These are phyloP conservation scores for Apodospora peruviana DNA, from an alignment of 495 filamentous ascomycete species.

Conservation along the genomic window DNA sequence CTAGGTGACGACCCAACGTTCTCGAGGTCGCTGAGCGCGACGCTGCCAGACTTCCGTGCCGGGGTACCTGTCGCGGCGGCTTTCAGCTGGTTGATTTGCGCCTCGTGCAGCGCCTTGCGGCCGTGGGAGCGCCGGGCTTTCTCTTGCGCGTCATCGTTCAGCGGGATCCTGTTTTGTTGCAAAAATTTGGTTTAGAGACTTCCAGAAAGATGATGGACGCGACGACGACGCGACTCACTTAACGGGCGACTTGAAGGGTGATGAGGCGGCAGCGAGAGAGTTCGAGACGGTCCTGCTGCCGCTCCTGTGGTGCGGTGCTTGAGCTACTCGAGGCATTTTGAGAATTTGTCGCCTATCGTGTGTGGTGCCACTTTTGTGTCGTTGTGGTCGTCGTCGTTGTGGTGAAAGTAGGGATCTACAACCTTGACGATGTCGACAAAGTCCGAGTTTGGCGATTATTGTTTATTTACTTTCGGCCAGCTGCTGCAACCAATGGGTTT, in stretches of 20 bases:
- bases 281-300: constrained; percentile 47
- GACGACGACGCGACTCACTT: constrained; percentile 48
- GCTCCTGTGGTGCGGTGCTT: constrained; percentile 49
- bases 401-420: no score
- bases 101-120: constrained; percentile 80
- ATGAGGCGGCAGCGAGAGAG: constrained; percentile 28
- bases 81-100: constrained; percentile 86
- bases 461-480: constrained; percentile 15
- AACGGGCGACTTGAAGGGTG: constrained; percentile 61
- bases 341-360: constrained; percentile 1
- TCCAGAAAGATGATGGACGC: background rate
- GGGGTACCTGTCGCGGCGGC: constrained; percentile 75
- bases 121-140: constrained; percentile 85
- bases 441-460: background rate
- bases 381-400: no score
- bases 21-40: constrained; percentile 53
- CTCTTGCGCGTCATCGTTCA: constrained; percentile 93
- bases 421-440: background rate
- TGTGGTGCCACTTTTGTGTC: background rate
- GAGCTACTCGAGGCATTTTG: constrained; percentile 71
- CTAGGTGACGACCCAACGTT: constrained; percentile 42
- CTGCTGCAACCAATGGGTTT: background rate
- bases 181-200: background rate
- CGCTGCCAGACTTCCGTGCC: constrained; percentile 62
- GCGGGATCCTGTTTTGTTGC: constrained; percentile 56